These are phyloP conservation scores for Phyllachora maydis DNA, from an alignment of 2,329 filamentous ascomycete species.

Conservation along the genomic window DNA sequence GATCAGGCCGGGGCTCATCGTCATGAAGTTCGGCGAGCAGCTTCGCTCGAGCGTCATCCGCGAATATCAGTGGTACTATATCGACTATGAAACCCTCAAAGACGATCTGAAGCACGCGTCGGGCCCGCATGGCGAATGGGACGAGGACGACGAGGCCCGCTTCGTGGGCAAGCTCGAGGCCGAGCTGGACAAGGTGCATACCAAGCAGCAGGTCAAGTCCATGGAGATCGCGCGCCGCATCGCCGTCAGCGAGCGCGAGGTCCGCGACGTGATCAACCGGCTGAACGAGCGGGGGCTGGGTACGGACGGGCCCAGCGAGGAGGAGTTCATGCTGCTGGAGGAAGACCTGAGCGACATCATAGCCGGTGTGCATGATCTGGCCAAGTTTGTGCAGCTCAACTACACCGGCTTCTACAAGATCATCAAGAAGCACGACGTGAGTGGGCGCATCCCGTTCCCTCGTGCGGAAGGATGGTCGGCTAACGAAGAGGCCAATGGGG, in stretches of 20 bases:
- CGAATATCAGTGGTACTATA: constrained; percentile 97
- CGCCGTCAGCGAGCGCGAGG: constrained; percentile 70
- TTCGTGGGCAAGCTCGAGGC: constrained; percentile 77
- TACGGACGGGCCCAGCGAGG: constrained; percentile 50
- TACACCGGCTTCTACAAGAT: constrained; percentile 99
- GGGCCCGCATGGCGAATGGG: constrained; percentile 44
- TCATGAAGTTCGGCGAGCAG: constrained; percentile 88
- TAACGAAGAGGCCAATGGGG: neutral
- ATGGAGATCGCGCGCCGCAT: constrained; percentile 90
- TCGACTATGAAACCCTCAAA: constrained; percentile 91
- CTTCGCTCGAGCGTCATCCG: constrained; percentile 87
- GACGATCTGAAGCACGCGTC: constrained; percentile 59
- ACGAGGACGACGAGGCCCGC: constrained; percentile 72
- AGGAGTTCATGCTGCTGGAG: constrained; percentile 86
- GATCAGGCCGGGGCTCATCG: constrained; percentile 26
- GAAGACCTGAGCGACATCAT: constrained; percentile 95
- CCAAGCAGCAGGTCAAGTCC: constrained; percentile 92
- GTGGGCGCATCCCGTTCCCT: constrained; percentile 12
- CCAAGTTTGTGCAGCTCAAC: constrained; percentile 95
- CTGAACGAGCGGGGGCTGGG: constrained; percentile 40
- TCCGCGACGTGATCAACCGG: constrained; percentile 65
- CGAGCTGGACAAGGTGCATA: constrained; percentile 94
- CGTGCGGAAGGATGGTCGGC: constrained; percentile 2
- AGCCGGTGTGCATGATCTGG: constrained; percentile 91
- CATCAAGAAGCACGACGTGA: constrained; percentile 95